Evolutionary conservation across 345 rosid species (phyloP), one percentile per base, ranked within the genome.

Genomic region (Melastoma malabathricum): DNA sequence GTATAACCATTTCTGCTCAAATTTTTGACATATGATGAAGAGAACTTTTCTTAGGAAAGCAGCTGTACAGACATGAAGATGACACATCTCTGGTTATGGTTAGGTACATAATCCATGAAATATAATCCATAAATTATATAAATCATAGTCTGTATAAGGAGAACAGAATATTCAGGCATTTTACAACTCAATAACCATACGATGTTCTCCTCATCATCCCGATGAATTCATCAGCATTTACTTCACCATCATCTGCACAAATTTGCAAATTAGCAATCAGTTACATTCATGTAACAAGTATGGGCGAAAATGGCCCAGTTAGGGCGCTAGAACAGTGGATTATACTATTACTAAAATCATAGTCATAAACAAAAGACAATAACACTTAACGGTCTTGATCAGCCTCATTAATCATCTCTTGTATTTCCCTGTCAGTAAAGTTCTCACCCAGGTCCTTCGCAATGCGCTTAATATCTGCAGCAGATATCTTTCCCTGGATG

Each of bases 361-460:
- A 15, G 14, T 18, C 5, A 22, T 10, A 19, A 9, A 22, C 41
- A 38, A 52, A 14, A 52, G 31, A 17, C 17, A 48, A 44, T 43
- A 34, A 25, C 53, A 67, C 83, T 80, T 74, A n/a, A 92, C 96
- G 65, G 64, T 82, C 84, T 46, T 66, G 68, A 57, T 92, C 93
- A 10, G 98, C 97, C 75, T 81, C 95, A 52, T 75, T 75, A 14
- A 87, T 69, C 97, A 92, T 87, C 54, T 84, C 95, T 38, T 65
- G 61, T 13, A 87, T 82, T 16, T 92, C 96, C 54, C 50, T 59
- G 43, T 82, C 83, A 13, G 86, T 64, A 73, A 87, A 79, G 73
- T 47, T 63, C 69, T 82, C 88, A 5, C 95, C 95, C 19, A 92
- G 70, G 50, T 92, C 95, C 66, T 74, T 84, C 0, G 95, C 74